These are phyloP conservation scores for Pulveroboletus frians DNA, from an alignment of 768 basidiomycete species.

Conservation along the genomic window DNA sequence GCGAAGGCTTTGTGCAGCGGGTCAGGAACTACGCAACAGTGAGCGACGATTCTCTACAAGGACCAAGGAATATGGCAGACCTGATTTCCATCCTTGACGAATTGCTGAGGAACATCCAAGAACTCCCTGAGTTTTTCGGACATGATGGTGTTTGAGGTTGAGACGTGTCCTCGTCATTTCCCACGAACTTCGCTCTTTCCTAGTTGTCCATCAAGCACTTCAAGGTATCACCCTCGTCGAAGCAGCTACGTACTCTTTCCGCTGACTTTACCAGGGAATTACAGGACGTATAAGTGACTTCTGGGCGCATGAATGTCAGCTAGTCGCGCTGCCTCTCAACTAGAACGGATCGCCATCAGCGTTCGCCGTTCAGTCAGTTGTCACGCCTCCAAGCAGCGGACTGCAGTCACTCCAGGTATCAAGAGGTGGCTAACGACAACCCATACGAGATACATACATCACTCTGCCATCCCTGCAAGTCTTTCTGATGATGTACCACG, in stretches of 20 bases:
- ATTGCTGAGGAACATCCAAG: slow-evolving; percentile 86
- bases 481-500: slow-evolving; percentile 10
- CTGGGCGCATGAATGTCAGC: slow-evolving; percentile 59
- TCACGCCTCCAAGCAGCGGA: slow-evolving; percentile 8
- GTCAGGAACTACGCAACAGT: slow-evolving; percentile 69
- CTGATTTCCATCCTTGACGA: slow-evolving; percentile 90
- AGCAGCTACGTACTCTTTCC: background rate
- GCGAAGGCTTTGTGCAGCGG: slow-evolving; percentile 95
- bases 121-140: slow-evolving; percentile 90
- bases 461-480: background rate
- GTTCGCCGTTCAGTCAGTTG: slow-evolving; percentile 21
- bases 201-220: background rate
- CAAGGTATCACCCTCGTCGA: slow-evolving; percentile 14
- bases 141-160: slow-evolving; percentile 45
- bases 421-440: slow-evolving; percentile 19
- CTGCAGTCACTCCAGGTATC: slow-evolving; percentile 10
- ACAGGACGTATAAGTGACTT: slow-evolving; percentile 13
- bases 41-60: slow-evolving; percentile 2
- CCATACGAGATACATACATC: slow-evolving; percentile 6
- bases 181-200: slow-evolving; percentile 20
- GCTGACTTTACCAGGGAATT: slow-evolving; percentile 9
- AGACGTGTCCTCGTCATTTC: slow-evolving; percentile 30
- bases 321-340: slow-evolving; percentile 32
- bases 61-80: slow-evolving; percentile 37
- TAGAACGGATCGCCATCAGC: slow-evolving; percentile 26